A percentile compares a stretch with the other conserved stretches of the same genome.
Conservation (phyloP, 2,329 filamentous ascomycete genomes). For the Alternaria sp. region DNA sequence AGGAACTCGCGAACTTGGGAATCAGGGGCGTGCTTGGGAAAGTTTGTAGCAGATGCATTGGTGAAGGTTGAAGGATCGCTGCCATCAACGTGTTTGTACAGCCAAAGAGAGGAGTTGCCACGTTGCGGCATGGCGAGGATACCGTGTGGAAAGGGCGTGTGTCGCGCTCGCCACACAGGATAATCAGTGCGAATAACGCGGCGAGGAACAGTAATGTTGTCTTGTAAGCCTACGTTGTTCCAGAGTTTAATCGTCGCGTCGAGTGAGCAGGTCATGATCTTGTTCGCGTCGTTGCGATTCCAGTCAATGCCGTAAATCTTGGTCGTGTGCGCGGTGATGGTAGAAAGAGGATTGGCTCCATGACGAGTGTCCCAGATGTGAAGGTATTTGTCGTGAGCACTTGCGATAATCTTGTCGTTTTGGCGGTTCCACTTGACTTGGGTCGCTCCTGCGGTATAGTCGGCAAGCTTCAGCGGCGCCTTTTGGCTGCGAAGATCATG, state of each 20-base stretch:
- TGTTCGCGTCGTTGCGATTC: constrained; percentile 77
- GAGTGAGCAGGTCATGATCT: constrained; percentile 84
- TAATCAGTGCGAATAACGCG: constrained; percentile 82
- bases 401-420: constrained; percentile 84
- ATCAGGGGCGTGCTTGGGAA: constrained; percentile 60
- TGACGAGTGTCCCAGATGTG: constrained; percentile 90
- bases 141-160: constrained; percentile 88
- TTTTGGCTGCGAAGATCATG: constrained; percentile 77
- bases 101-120: constrained; percentile 81
- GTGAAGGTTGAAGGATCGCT: constrained; percentile 39
- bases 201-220: constrained; percentile 43
- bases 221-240: constrained; percentile 72
- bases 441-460: constrained; percentile 92
- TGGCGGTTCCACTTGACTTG: constrained; percentile 96
- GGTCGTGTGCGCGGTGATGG: constrained; percentile 85
- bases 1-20: constrained; percentile 84
- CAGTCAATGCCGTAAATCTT: constrained; percentile 97
- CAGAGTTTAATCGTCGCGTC: constrained; percentile 94
- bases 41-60: constrained; percentile 52
- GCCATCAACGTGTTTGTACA: constrained; percentile 72
- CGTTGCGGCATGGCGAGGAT: constrained; percentile 91
- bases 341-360: constrained; percentile 77
- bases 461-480: constrained; percentile 66
- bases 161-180: constrained; percentile 88
- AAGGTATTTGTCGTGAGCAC: constrained; percentile 85